phyloP scores from a whole-genome alignment of 1,284 basidiomycete genomes.

The Earliella scabrosa region DNA sequence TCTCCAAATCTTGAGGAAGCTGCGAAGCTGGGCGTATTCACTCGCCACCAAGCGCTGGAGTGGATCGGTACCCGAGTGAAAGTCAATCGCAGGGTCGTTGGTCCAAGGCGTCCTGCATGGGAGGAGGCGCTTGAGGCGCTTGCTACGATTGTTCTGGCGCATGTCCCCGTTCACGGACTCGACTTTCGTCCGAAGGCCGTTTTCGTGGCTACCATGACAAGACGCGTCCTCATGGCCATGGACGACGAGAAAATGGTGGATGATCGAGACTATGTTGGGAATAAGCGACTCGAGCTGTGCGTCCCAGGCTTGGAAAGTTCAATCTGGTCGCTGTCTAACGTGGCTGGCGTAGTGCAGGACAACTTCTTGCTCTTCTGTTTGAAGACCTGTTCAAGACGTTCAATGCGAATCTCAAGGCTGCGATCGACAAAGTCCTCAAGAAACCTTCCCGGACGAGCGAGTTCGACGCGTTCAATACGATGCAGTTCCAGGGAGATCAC shows the following conservation, averaged over 20 bases:
- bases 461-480: slow-evolving; percentile 95
- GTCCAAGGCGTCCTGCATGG: slow-evolving; percentile 83
- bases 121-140: slow-evolving; percentile 97
- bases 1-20: slow-evolving; percentile 95
- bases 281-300: slow-evolving; percentile 97
- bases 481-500: slow-evolving; percentile 93
- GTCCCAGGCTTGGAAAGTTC: slow-evolving; percentile 34
- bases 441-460: slow-evolving; percentile 95
- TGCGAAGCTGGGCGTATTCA: slow-evolving; percentile 89
- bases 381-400: slow-evolving; percentile 99
- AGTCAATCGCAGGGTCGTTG: slow-evolving; percentile 79
- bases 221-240: slow-evolving; percentile 96
- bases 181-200: slow-evolving; percentile 97
- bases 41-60: slow-evolving; percentile 93
- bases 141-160: slow-evolving; percentile 96
- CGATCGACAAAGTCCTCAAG: slow-evolving; percentile 98
- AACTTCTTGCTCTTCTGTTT: slow-evolving; percentile 93
- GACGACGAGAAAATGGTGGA: slow-evolving; percentile 97
- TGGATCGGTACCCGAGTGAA: slow-evolving; percentile 95
- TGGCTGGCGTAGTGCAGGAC: slow-evolving; percentile 76
- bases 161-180: slow-evolving; percentile 90
- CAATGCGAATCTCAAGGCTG: slow-evolving; percentile 94
- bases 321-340: neutral
- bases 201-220: slow-evolving; percentile 98
- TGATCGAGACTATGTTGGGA: slow-evolving; percentile 99